Percentiles rank a stretch among this genome's conserved stretches.
Evolutionary conservation across 1,284 basidiomycete genomes (phyloP).

Genomic region (Cutaneotrichosporon cavernicola): DNA sequence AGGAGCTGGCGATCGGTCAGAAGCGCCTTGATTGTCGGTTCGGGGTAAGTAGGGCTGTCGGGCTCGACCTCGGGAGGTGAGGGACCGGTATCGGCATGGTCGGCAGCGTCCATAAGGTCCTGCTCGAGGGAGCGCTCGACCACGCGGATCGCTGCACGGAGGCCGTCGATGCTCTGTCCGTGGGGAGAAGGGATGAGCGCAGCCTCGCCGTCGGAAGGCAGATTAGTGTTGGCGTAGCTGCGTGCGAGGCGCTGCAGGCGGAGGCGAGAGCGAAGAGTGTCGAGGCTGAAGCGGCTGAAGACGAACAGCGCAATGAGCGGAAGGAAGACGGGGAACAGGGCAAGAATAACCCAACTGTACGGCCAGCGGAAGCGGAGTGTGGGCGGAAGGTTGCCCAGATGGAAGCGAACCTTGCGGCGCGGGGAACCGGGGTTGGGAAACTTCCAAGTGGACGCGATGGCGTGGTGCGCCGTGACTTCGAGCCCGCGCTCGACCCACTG

Average conservation of each 20-base stretch:
- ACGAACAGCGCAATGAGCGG: constrained; percentile 54
- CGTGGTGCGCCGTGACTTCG: constrained; percentile 59
- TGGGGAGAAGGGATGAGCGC: constrained; percentile 7
- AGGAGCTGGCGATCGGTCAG: constrained; percentile 40
- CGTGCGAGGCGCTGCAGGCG: constrained; percentile 40
- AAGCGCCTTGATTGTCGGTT: constrained; percentile 25
- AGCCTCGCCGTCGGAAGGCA: not conserved
- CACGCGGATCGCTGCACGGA: constrained; percentile 37
- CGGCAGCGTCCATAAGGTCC: constrained; percentile 36
- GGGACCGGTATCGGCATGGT: constrained; percentile 10
- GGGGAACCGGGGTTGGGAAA: constrained; percentile 15
- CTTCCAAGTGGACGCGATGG: constrained; percentile 26
- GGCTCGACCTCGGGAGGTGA: constrained; percentile 10
- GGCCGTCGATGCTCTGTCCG: constrained; percentile 33
- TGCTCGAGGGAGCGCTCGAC: constrained; percentile 42
- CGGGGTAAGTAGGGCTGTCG: not conserved
- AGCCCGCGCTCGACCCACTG: constrained; percentile 62
- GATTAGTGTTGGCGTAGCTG: not conserved
- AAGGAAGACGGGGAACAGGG: constrained; percentile 62
- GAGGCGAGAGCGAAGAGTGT: constrained; percentile 33
- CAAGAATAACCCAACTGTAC: constrained; percentile 67
- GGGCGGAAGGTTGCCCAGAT: constrained; percentile 60
- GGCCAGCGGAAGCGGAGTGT: constrained; percentile 66
- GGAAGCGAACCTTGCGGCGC: constrained; percentile 21
- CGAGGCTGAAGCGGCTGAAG: constrained; percentile 37